A percentile compares a stretch with the other conserved stretches of the same genome.
Evolutionary conservation across 495 filamentous ascomycete species (phyloP).

Genomic region (Aspergillus steynii): DNA sequence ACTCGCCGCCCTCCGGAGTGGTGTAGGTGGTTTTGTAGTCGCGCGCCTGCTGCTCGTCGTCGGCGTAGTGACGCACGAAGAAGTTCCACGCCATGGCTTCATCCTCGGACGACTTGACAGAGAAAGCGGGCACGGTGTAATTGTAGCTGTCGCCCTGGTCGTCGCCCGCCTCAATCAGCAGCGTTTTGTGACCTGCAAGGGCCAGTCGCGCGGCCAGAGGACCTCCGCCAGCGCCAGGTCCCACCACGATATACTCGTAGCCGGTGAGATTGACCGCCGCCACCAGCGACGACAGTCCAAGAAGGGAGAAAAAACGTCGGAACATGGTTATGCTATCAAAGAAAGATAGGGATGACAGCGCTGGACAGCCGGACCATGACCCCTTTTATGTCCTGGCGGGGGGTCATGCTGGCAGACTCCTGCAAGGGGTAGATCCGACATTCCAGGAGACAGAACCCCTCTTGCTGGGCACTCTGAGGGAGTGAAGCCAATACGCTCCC

Average conservation of each 20-base stretch:
- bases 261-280: constrained; percentile 32
- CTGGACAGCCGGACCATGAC: no score
- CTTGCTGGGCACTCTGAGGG: no score
- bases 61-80: constrained; percentile 47
- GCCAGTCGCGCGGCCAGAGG: constrained; percentile 63
- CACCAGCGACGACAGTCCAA: constrained; percentile 10
- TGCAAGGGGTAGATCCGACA: no score
- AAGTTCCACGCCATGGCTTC: constrained; percentile 45
- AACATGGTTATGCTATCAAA: not conserved
- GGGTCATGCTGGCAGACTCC: no score
- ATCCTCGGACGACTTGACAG: constrained; percentile 40
- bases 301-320: not conserved
- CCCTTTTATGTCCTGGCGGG: no score
- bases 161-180: constrained; percentile 65
- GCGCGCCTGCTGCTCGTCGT: constrained; percentile 37
- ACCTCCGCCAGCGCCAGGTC: constrained; percentile 65
- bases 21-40: constrained; percentile 48
- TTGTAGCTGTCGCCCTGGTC: constrained; percentile 51
- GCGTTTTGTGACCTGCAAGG: constrained; percentile 56
- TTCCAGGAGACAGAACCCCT: no score
- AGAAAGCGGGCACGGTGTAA: constrained; percentile 42
- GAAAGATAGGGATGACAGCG: no score
- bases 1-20: constrained; percentile 37
- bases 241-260: constrained; percentile 70
- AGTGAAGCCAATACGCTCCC: no score